Evolutionary conservation across 192 early-diverging fungal species (phyloP), one percentile per base, ranked within the genome.

Genomic region (Mortierella hygrophila): DNA sequence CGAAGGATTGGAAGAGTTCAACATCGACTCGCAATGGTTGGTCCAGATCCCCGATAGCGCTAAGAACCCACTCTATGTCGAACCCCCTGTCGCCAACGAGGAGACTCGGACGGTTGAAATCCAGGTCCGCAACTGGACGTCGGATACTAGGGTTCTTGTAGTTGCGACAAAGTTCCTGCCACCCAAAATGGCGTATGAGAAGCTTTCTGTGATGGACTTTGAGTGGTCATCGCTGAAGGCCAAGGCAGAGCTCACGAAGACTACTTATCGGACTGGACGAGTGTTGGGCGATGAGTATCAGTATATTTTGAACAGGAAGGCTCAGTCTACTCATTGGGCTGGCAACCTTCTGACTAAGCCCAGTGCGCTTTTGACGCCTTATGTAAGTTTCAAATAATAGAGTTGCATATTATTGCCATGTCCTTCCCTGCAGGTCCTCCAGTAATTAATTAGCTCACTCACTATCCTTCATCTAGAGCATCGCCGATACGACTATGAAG

Each of bases 221-320:
- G 37, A 47, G 32, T 37, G 6, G 9, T 75, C 72, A 0, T 77
- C 76, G 84, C 5, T n/a, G 15, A 76, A 37, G 63, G 7, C 7
- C 10, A 76, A 81, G 26, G 76, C 65, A 2, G 65, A 77, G 29
- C 46, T 46, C 32, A 76, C 47, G 5, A 2, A 29, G 38, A 74
- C 76, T 0, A 37, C 71, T 0, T 86, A 68, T n/a, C 32, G 88
- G 6, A 81, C 79, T 29, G 87, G 88, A 6, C 72, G 88, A 23
- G 77, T 81, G 16, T 44, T 92, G 5, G 85, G 91, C 13, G 91
- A 92, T 42, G 91, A 92, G 41, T 88, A 92, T 57, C 89, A 92
- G 52, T 92, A 92, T 69, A 89, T 92, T 9, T n/a, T 92, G 70
- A 89, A 92, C 26, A 82, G 91, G 54, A 86, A 68, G 71, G 75